Evolutionary conservation across 345 rosid species (phyloP), one percentile per base, ranked within the genome.

Genomic region (Populus nigra): DNA sequence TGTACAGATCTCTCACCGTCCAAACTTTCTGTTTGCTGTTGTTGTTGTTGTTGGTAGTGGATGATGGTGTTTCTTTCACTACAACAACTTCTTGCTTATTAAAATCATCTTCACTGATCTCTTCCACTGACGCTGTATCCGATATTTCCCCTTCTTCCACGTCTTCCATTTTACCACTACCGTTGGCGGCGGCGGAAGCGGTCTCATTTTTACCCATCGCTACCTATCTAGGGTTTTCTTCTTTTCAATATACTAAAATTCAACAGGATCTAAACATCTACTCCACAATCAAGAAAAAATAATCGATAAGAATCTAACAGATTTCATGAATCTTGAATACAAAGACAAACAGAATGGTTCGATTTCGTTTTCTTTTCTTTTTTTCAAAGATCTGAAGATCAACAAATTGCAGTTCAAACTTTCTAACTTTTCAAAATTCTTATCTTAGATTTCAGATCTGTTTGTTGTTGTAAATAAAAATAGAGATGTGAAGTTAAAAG

Each of bases 71-170:
- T 68, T 85, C 88, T 71, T 79, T 71, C 39, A 73, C 71, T 43
- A 69, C 81, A 71, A 49, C 77, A 66, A 71, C 80, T 45, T 89
- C 71, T 41, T 70, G 82, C 77, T 53, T 77, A 65, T 73, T 85
- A 84, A 89, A 91, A 83, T 84, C 94, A 73, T 86, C 90, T 72
- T 82, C 87, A 77, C 89, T 87, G 85, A 89, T 92, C 85, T 86
- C 94, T 78, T 92, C 91, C 65, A 90, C 86, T 43, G 94, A 93
- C 39, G 82, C 88, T 33, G 92, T 59, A 83, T 87, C 97, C 0
- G 99, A 89, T 73, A 93, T 93, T 76, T 95, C 98, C 57, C 99
- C 99, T 74, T 93, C 99, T 77, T 95, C 99, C 4, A 85, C 96
- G 77, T 93, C 96, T 69, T 71, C 91, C 39, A 79, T 75, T 79